Percentiles rank a stretch among this genome's conserved stretches.
These are phyloP conservation scores for Zymoseptoria tritici DNA, from an alignment of 2,329 filamentous ascomycete genomes.

Conservation along the genomic window DNA sequence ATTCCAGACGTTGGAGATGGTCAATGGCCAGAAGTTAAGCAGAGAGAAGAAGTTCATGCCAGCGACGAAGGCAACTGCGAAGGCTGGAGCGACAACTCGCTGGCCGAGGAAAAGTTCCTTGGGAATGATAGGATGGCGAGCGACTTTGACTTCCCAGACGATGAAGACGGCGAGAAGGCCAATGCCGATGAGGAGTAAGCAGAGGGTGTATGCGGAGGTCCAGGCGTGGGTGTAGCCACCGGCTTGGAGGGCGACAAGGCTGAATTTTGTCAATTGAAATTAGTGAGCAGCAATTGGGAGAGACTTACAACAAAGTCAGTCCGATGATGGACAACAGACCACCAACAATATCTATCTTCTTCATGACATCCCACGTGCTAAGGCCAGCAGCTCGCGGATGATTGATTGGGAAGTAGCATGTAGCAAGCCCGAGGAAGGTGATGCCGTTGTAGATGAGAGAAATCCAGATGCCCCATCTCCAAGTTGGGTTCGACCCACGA, in stretches of 20 bases:
- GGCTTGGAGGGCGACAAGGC: slow-evolving; percentile 34
- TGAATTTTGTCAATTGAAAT: neutral
- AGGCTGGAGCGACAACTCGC: slow-evolving; percentile 27
- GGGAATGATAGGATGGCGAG: slow-evolving; percentile 35
- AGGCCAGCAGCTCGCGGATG: slow-evolving; percentile 37
- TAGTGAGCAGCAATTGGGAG: neutral
- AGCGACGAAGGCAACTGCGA: slow-evolving; percentile 31
- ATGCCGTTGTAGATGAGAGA: slow-evolving; percentile 21
- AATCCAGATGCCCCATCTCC: slow-evolving; percentile 44
- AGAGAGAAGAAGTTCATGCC: slow-evolving; percentile 33
- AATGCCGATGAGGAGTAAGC: slow-evolving; percentile 31
- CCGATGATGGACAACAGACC: slow-evolving; percentile 45
- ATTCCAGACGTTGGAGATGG: slow-evolving; percentile 56
- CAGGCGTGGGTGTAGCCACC: slow-evolving; percentile 36
- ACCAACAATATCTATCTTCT: slow-evolving; percentile 45
- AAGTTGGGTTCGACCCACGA: slow-evolving; percentile 32
- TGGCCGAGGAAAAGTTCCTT: slow-evolving; percentile 25
- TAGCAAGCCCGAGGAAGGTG: slow-evolving; percentile 21
- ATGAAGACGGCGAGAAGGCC: slow-evolving; percentile 29
- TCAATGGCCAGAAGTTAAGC: slow-evolving; percentile 54
- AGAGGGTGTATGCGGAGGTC: slow-evolving; percentile 32
- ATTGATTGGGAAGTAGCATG: slow-evolving; percentile 49
- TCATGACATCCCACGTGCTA: slow-evolving; percentile 35
- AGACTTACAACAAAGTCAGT: slow-evolving; percentile 34
- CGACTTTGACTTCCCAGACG: slow-evolving; percentile 33